These are phyloP conservation scores for Fomitiporia mediterranea DNA, from an alignment of 1,284 basidiomycete species.

Conservation along the genomic window DNA sequence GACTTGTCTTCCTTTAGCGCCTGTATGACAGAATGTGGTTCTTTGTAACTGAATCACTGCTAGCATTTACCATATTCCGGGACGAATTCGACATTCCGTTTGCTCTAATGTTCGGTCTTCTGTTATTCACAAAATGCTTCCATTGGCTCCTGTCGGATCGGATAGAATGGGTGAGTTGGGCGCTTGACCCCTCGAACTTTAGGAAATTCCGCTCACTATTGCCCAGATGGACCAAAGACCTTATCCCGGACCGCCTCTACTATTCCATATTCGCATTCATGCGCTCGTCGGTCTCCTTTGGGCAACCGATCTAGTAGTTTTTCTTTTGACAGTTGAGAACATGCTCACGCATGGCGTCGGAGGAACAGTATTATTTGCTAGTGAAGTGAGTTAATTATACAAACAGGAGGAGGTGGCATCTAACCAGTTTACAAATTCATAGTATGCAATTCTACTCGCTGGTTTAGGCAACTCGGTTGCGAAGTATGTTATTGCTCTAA, in stretches of 20 bases:
- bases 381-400: constrained; percentile 61
- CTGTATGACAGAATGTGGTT: constrained; percentile 96
- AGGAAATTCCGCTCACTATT: constrained; percentile 1
- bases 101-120: constrained; percentile 85
- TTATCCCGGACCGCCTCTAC: constrained; percentile 73
- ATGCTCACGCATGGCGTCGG: constrained; percentile 78
- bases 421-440: constrained; percentile 17
- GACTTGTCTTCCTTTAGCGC: constrained; percentile 46
- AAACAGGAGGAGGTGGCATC: neutral
- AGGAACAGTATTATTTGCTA: constrained; percentile 91
- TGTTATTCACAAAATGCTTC: constrained; percentile 95
- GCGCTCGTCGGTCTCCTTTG: constrained; percentile 67
- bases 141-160: constrained; percentile 96
- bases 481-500: constrained; percentile 82
- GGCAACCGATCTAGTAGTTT: constrained; percentile 68
- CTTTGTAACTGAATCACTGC: constrained; percentile 92
- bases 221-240: constrained; percentile 93
- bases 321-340: constrained; percentile 73
- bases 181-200: neutral
- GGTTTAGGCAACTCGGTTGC: constrained; percentile 74
- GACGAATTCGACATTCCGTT: constrained; percentile 93
- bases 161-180: constrained; percentile 86
- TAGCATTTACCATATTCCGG: constrained; percentile 96
- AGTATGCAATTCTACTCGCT: constrained; percentile 91
- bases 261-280: constrained; percentile 85